phyloP scores from a whole-genome alignment of 345 rosid species.

The Aurinia saxatilis region DNA sequence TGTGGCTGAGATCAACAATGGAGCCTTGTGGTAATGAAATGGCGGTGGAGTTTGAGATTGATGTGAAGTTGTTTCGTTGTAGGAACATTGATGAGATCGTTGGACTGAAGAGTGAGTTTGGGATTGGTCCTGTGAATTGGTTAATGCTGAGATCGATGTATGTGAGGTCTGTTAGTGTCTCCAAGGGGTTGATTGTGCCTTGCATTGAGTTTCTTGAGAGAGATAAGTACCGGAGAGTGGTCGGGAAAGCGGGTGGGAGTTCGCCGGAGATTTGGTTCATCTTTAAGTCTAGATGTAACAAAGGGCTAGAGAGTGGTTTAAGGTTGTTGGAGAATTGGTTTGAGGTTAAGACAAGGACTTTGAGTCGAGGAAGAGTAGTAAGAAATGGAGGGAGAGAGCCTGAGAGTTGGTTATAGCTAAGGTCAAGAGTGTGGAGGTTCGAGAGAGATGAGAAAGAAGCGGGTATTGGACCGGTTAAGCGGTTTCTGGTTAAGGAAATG shows the following conservation, averaged over 20 bases:
- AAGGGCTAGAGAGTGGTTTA: constrained; percentile 24
- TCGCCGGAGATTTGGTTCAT: constrained; percentile 45
- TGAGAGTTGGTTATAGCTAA: constrained; percentile 61
- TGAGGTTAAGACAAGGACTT: constrained; percentile 48
- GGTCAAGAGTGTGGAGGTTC: constrained; percentile 67
- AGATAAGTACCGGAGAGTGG: constrained; percentile 66
- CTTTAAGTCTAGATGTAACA: constrained; percentile 70
- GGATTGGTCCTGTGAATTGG: constrained; percentile 64
- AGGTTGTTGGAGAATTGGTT: constrained; percentile 44
- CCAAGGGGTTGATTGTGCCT: constrained; percentile 58
- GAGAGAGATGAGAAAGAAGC: constrained; percentile 40
- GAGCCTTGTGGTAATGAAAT: constrained; percentile 36
- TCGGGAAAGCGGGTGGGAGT: constrained; percentile 48
- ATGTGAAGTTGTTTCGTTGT: constrained; percentile 83
- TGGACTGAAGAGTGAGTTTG: constrained; percentile 44
- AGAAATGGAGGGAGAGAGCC: constrained; percentile 53
- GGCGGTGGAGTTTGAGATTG: background rate
- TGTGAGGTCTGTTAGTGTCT: constrained; percentile 39
- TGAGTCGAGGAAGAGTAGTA: constrained; percentile 33
- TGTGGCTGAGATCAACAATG: constrained; percentile 69
- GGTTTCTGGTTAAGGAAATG: constrained; percentile 65
- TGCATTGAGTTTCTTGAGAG: constrained; percentile 44
- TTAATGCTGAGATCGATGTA: constrained; percentile 83
- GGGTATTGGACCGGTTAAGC: constrained; percentile 73
- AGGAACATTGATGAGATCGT: constrained; percentile 48